A percentile compares a stretch with the other conserved stretches of the same genome.
Evolutionary conservation across 305 asterid genomes (phyloP).

Genomic region (Stenogyne calaminthoides): DNA sequence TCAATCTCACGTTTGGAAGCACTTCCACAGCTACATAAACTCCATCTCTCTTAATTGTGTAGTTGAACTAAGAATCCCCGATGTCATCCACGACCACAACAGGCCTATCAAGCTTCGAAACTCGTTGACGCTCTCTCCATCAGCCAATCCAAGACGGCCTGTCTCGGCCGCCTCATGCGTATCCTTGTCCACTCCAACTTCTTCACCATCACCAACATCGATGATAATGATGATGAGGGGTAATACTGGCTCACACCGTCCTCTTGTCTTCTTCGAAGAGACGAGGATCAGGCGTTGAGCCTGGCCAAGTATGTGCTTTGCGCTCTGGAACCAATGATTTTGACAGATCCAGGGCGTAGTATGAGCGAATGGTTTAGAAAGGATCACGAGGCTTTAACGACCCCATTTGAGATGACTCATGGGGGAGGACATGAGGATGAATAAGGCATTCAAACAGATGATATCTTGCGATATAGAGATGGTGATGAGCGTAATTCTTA

Average conservation of each 20-base stretch:
- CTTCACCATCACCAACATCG: not conserved
- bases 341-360: slow-evolving; percentile 26
- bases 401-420: slow-evolving; percentile 11
- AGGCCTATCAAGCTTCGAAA: slow-evolving; percentile 17
- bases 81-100: not conserved
- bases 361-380: slow-evolving; percentile 34
- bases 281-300: not conserved
- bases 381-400: not conserved
- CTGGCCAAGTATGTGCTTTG: not conserved
- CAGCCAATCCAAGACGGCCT: slow-evolving; percentile 27
- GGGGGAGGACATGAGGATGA: not conserved
- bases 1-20: slow-evolving; percentile 43
- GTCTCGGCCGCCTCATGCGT: slow-evolving; percentile 40
- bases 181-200: slow-evolving; percentile 32
- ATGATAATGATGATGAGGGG: not conserved
- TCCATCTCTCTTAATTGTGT: not conserved
- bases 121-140: slow-evolving; percentile 28
- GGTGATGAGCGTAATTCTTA: too few relatives aligned
- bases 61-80: not conserved
- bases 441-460: slow-evolving; percentile 35
- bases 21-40: not conserved
- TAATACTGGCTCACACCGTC: not conserved
- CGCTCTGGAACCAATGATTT: not conserved
- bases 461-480: too few relatives aligned
- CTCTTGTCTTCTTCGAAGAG: not conserved